phyloP scores from a whole-genome alignment of 306 rosid species.

The Rosa persica region DNA sequence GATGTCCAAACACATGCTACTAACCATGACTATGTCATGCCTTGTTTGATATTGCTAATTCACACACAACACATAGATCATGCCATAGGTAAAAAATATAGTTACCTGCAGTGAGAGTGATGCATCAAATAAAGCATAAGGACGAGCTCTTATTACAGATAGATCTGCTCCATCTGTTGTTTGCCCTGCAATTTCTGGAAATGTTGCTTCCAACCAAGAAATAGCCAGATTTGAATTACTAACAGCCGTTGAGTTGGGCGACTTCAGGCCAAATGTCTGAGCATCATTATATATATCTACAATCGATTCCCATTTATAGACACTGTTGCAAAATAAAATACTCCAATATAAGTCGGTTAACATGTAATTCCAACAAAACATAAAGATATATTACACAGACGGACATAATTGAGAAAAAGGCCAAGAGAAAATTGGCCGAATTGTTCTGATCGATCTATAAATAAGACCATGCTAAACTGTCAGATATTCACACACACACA shows the following conservation, averaged over 20 bases:
- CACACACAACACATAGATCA: conserved; percentile 5
- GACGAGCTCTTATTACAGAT: conserved; percentile 53
- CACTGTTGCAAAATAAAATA: conserved; percentile 50
- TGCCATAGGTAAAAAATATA: conserved; percentile 16
- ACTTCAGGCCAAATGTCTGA: conserved; percentile 71
- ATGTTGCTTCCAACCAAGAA: conserved; percentile 91
- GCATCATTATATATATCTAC: conserved; percentile 78
- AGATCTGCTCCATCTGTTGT: conserved; percentile 49
- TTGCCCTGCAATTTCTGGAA: conserved; percentile 61
- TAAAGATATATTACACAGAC: neutral
- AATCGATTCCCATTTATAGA: conserved; percentile 70
- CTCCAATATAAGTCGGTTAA: conserved; percentile 20
- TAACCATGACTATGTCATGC: neutral
- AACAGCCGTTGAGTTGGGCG: conserved; percentile 59
- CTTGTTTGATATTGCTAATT: conserved; percentile 7
- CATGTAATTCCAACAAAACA: neutral
- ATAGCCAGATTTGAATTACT: conserved; percentile 80
- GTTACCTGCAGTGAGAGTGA: conserved; percentile 84
- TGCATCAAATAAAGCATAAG: conserved; percentile 82
- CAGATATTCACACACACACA: neutral
- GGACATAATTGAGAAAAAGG: neutral
- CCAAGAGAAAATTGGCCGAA: neutral
- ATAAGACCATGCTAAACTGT: neutral
- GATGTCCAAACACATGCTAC: neutral
- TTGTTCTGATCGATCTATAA: neutral